Percentiles rank a stretch among this genome's conserved stretches.
These are phyloP conservation scores for Cladophialophora yegresii DNA, from an alignment of 2,329 filamentous ascomycete species.

Conservation along the genomic window DNA sequence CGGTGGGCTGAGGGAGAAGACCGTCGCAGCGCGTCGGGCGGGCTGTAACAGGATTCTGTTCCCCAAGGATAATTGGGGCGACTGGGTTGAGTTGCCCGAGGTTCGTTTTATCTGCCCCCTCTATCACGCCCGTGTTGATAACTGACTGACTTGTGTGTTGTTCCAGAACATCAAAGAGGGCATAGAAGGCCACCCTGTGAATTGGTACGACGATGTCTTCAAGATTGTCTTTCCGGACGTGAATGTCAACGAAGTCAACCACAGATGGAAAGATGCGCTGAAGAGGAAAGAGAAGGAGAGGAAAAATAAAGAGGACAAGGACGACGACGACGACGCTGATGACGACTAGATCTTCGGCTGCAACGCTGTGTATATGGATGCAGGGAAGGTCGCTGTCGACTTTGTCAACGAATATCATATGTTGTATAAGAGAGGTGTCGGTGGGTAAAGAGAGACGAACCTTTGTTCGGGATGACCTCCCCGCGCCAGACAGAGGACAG, in stretches of 20 bases:
- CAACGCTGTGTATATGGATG: not conserved
- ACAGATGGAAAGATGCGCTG: constrained; percentile 67
- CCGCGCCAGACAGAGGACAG: too few relatives aligned
- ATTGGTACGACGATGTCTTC: constrained; percentile 94
- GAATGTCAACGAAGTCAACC: constrained; percentile 71
- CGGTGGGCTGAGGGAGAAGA: constrained; percentile 93
- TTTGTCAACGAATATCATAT: not conserved
- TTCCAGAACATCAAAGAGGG: constrained; percentile 95
- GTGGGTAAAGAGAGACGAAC: not conserved
- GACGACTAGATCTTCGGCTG: not conserved
- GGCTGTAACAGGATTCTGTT: constrained; percentile 94
- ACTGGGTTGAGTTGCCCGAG: constrained; percentile 96
- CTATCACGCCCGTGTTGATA: constrained; percentile 56
- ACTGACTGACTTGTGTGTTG: constrained; percentile 59
- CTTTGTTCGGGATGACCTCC: not conserved
- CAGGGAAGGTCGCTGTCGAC: not conserved
- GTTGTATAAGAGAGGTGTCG: not conserved
- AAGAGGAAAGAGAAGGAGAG: constrained; percentile 45
- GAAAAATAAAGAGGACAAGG: constrained; percentile 6
- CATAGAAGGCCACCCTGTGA: constrained; percentile 85
- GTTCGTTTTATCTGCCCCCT: constrained; percentile 58
- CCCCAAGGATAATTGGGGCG: constrained; percentile 89
- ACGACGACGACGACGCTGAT: constrained; percentile 6
- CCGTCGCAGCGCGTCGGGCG: constrained; percentile 86
- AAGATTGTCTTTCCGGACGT: constrained; percentile 83